Conservation (phyloP, 176 grass and related monocot species). For the Aechmea fasciata region DNA sequence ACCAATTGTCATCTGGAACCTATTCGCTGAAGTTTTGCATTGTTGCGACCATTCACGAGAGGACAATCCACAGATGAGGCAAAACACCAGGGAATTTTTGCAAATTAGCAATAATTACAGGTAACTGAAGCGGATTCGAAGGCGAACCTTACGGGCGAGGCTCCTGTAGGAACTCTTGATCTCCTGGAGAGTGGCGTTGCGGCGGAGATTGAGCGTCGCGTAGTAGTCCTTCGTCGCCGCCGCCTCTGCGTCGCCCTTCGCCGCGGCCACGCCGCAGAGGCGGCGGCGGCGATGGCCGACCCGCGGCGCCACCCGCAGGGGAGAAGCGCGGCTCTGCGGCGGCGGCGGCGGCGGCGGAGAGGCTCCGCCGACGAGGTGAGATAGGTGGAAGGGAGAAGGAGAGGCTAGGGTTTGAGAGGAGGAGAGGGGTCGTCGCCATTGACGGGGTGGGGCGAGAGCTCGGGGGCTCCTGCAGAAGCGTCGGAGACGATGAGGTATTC, state of each 20-base stretch:
- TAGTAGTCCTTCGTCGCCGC: constrained; percentile 35
- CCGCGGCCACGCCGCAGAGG: constrained; percentile 6
- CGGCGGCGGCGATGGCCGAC: constrained; percentile 7
- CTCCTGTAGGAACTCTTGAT: constrained; percentile 73
- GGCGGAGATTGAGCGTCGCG: constrained; percentile 60
- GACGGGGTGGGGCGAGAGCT: neutral
- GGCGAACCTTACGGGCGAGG: constrained; percentile 61
- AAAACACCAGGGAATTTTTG: too few relatives aligned
- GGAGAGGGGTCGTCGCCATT: constrained; percentile 21
- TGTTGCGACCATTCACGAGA: too few relatives aligned
- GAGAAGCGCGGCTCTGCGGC: constrained; percentile 8
- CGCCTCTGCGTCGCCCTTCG: constrained; percentile 19
- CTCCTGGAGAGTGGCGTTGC: constrained; percentile 62
- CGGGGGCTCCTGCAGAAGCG: neutral
- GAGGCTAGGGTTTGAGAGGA: constrained; percentile 16
- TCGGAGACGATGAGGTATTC: neutral
- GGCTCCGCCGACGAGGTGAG: neutral
- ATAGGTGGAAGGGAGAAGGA: neutral
- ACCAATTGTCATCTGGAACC: too few relatives aligned
- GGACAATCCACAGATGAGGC: too few relatives aligned
- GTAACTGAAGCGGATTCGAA: neutral
- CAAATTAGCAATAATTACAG: too few relatives aligned
- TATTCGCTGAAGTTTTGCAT: too few relatives aligned
- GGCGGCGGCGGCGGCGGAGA: constrained; percentile 14
- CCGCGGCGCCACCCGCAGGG: constrained; percentile 11